Evolutionary conservation across 257 asterid species (phyloP).

Genomic region (Solanum etuberosum): DNA sequence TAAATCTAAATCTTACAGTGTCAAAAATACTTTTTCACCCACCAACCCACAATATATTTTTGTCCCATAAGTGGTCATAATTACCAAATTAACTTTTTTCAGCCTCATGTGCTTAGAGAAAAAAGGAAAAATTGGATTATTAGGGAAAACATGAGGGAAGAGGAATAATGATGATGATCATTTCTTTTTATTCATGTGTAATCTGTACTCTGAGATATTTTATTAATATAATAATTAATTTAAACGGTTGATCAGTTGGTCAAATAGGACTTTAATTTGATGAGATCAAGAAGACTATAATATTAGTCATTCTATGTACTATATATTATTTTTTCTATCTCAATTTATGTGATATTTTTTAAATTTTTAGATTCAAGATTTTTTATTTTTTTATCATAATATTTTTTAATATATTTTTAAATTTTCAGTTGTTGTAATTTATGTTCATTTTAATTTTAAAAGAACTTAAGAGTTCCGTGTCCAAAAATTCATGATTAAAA

Average conservation of each 20-base stretch:
- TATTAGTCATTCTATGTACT: background rate
- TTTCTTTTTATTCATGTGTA: background rate
- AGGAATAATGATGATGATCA: background rate
- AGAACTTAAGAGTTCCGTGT: background rate
- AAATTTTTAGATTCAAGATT: no score
- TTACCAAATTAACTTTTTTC: background rate
- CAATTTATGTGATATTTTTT: no score
- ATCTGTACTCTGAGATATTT: background rate
- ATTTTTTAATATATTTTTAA: no score
- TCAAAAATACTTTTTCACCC: background rate
- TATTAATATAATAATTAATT: background rate
- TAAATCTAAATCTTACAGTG: background rate
- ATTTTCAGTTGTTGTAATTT: rapidly evolving
- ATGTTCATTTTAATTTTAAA: no score
- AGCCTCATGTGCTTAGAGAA: background rate
- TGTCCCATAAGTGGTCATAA: background rate
- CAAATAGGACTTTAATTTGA: background rate
- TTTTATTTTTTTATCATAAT: no score
- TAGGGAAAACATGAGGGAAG: background rate
- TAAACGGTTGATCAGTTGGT: background rate
- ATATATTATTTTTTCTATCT: background rate
- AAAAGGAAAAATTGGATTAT: background rate
- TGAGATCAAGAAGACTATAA: background rate
- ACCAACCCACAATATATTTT: background rate
- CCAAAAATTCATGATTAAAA: background rate